Conservation (phyloP, 106 monocot species). For the Triglochin maritima region DNA sequence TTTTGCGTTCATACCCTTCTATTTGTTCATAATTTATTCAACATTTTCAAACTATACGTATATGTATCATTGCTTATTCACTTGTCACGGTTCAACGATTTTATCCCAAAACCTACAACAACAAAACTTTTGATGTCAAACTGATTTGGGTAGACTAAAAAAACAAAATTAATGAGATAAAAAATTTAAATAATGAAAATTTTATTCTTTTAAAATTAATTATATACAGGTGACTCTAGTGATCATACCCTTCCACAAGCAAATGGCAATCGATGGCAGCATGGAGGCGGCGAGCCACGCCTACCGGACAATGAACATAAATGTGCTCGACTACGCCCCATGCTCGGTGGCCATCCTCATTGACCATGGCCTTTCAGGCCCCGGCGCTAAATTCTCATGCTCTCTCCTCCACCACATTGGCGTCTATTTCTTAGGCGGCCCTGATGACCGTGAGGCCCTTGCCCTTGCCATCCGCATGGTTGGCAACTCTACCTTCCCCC, state of each 20-base stretch:
- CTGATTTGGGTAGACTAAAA: no score
- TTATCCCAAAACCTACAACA: no score
- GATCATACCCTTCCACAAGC: constrained; percentile 16
- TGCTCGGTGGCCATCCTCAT: constrained; percentile 43
- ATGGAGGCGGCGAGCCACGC: constrained; percentile 1
- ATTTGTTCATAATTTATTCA: no score
- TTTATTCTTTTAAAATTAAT: no score
- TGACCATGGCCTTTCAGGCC: constrained; percentile 1
- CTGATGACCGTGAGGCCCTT: constrained; percentile 53
- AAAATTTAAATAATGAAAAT: no score
- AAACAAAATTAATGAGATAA: no score
- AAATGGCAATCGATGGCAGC: background rate
- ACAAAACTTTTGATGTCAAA: no score
- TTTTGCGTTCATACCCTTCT: no score
- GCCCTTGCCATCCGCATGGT: constrained; percentile 37
- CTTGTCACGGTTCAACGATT: no score
- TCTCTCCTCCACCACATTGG: constrained; percentile 18
- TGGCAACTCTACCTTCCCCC: constrained; percentile 11
- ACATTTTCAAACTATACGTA: no score
- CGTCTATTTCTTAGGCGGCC: constrained; percentile 56
- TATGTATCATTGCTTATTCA: no score
- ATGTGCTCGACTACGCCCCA: constrained; percentile 36
- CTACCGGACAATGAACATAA: constrained; percentile 23
- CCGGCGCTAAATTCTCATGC: no score
- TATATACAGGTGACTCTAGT: background rate